Conservation (phyloP, 2,329 filamentous ascomycete genomes). For the Gnomoniopsis sp. region DNA sequence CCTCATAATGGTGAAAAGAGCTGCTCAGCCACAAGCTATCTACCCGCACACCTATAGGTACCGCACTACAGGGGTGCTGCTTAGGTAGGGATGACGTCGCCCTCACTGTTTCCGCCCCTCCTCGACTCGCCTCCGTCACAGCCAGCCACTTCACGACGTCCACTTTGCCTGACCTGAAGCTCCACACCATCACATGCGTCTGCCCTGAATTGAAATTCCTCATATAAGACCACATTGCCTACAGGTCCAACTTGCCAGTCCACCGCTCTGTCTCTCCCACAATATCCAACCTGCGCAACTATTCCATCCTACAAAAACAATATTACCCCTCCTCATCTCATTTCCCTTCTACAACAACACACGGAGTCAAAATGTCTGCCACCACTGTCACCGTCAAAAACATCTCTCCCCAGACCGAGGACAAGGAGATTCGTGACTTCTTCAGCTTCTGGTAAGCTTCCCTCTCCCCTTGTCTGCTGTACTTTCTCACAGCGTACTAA, state of each 20-base stretch:
- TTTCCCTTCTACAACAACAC: neutral
- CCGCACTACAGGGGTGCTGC: too few relatives aligned
- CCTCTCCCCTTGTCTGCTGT: neutral
- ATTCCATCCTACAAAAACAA: neutral
- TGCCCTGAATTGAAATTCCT: neutral
- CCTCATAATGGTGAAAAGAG: neutral
- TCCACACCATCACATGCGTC: neutral
- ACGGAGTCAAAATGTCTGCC: constrained; percentile 46
- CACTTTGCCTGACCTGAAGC: neutral
- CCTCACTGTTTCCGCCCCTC: neutral
- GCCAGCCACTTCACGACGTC: neutral
- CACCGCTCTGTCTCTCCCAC: neutral
- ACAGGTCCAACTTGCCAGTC: neutral
- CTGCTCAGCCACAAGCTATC: neutral
- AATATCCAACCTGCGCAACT: neutral
- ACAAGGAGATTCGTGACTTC: constrained; percentile 93
- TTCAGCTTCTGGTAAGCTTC: constrained; percentile 84
- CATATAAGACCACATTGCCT: neutral
- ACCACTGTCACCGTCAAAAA: constrained; percentile 83
- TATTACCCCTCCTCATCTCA: neutral
- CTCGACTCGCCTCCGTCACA: neutral
- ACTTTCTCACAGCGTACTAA: neutral
- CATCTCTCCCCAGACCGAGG: constrained; percentile 76
- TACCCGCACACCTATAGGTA: too few relatives aligned
- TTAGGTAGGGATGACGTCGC: neutral